Evolutionary conservation across 225 moss, liverwort and hornwort species (phyloP).

Genomic region (Physcomitrellopsis africana): DNA sequence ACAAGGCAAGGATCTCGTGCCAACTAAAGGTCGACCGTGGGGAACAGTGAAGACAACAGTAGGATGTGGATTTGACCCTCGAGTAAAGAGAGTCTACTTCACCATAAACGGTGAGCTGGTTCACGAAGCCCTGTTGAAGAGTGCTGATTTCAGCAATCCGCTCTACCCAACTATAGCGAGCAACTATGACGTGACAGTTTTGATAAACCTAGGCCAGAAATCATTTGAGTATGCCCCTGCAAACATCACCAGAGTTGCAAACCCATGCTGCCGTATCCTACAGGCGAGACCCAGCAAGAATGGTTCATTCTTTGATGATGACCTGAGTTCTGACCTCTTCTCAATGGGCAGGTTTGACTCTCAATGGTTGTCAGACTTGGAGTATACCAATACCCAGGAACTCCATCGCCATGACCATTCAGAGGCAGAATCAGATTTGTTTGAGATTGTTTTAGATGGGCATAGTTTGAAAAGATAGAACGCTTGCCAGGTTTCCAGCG

Average conservation of each 20-base stretch:
- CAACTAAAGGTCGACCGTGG: constrained; percentile 41
- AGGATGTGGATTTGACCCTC: constrained; percentile 63
- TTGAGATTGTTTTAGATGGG: constrained; percentile 63
- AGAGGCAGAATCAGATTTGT: constrained; percentile 66
- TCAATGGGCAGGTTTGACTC: constrained; percentile 61
- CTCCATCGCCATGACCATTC: constrained; percentile 50
- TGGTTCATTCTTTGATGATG: constrained; percentile 53
- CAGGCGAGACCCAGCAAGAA: constrained; percentile 40
- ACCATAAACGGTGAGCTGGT: constrained; percentile 63
- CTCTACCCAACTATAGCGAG: constrained; percentile 66
- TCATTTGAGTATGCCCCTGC: constrained; percentile 58
- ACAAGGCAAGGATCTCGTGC: constrained; percentile 33
- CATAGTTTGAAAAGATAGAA: constrained; percentile 43
- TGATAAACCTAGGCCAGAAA: constrained; percentile 59
- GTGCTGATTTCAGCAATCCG: constrained; percentile 54
- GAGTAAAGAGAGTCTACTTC: constrained; percentile 51
- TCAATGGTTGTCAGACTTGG: constrained; percentile 59
- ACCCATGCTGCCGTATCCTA: constrained; percentile 60
- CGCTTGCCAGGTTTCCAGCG: neutral
- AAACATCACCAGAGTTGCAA: constrained; percentile 48
- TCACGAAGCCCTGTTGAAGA: constrained; percentile 49
- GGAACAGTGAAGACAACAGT: constrained; percentile 55
- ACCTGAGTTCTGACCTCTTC: constrained; percentile 51
- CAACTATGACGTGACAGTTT: constrained; percentile 70
- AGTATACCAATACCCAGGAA: constrained; percentile 44